Conservation (phyloP, 768 basidiomycete species). For the Leucogyrophana mollusca region DNA sequence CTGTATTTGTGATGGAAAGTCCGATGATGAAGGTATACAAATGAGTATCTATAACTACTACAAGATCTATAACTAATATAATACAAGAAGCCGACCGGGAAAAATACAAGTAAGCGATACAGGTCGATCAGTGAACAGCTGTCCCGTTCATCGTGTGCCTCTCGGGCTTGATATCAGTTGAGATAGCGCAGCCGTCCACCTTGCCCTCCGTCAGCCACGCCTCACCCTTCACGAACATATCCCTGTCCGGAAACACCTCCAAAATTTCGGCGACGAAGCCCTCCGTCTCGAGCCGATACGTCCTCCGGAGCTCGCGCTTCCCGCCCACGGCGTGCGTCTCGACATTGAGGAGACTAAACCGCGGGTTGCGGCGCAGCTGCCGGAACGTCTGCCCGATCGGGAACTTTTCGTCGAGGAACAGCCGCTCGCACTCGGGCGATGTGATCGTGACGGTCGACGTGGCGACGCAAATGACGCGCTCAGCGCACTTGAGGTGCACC, state of each 20-base stretch:
- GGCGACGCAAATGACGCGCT: constrained; percentile 56
- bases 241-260: constrained; percentile 65
- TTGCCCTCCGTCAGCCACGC: constrained; percentile 49
- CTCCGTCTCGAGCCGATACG: constrained; percentile 54
- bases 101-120: background rate
- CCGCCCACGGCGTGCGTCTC: constrained; percentile 27
- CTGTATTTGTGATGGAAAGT: too few relatives aligned
- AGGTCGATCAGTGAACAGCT: constrained; percentile 13
- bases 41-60: too few relatives aligned
- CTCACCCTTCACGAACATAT: constrained; percentile 60
- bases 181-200: too few relatives aligned
- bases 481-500: constrained; percentile 60
- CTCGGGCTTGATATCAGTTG: constrained; percentile 9
- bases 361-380: constrained; percentile 49
- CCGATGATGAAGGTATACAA: too few relatives aligned
- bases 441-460: constrained; percentile 66
- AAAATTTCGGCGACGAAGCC: constrained; percentile 69
- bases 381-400: constrained; percentile 71
- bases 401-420: constrained; percentile 66
- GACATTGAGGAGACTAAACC: constrained; percentile 58
- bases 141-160: constrained; percentile 9
- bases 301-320: constrained; percentile 30
- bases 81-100: too few relatives aligned
- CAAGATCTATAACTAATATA: too few relatives aligned
- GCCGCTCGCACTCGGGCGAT: constrained; percentile 50